Conservation (phyloP, 176 grass and related monocot species). For the Carex pumila region DNA sequence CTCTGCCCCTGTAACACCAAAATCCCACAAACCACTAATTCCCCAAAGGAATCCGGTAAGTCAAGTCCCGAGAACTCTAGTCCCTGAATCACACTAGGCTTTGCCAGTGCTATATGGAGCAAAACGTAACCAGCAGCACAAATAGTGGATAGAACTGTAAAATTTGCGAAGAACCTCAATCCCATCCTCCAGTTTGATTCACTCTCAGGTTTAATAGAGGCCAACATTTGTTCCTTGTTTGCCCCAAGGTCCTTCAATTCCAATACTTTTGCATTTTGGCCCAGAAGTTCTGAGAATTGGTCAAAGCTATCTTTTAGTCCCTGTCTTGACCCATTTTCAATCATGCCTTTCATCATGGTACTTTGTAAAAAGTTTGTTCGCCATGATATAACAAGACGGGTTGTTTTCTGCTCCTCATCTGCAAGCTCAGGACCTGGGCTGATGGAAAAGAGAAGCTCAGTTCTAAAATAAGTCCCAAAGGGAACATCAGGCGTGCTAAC, state of each 20-base stretch:
- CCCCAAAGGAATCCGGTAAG: conserved; percentile 80
- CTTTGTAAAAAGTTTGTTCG: conserved; percentile 74
- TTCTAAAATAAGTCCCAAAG: conserved; percentile 71
- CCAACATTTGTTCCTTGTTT: conserved; percentile 48
- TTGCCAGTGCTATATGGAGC: conserved; percentile 64
- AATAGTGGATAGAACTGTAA: conserved; percentile 55
- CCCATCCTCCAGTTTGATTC: conserved; percentile 74
- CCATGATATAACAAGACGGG: conserved; percentile 74
- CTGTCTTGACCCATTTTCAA: conserved; percentile 85
- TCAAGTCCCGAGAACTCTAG: conserved; percentile 88
- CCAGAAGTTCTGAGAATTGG: conserved; percentile 64
- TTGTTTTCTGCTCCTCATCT: conserved; percentile 41
- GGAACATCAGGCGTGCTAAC: conserved; percentile 76
- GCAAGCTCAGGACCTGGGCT: conserved; percentile 57
- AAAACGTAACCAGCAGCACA: conserved; percentile 61
- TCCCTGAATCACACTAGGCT: conserved; percentile 64
- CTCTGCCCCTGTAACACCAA: conserved; percentile 85
- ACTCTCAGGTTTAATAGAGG: conserved; percentile 50
- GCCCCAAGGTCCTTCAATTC: conserved; percentile 47
- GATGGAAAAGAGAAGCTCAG: conserved; percentile 66
- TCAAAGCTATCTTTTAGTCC: conserved; percentile 68
- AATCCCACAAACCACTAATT: conserved; percentile 79
- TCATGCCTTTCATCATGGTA: conserved; percentile 95
- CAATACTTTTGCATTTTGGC: conserved; percentile 45
- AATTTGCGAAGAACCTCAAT: conserved; percentile 77